A percentile compares a stretch with the other conserved stretches of the same genome.
phyloP scores from a whole-genome alignment of 2,329 filamentous ascomycete genomes.

The Colletotrichum kahawae region DNA sequence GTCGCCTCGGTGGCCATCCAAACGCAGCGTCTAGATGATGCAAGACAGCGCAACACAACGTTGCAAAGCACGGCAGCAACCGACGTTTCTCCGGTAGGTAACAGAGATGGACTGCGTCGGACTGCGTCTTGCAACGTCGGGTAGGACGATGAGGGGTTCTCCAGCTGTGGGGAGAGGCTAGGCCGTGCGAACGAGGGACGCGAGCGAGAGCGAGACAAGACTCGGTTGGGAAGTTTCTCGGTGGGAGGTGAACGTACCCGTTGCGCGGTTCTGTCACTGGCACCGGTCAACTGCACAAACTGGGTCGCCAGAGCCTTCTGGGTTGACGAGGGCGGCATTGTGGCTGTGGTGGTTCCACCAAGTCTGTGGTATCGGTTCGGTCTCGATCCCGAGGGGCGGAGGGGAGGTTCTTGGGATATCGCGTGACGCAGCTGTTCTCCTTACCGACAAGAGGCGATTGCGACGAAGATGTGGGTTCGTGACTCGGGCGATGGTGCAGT shows the following conservation, averaged over 20 bases:
- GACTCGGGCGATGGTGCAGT: background rate
- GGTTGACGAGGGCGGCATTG: conserved; percentile 42
- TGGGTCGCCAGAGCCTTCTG: conserved; percentile 46
- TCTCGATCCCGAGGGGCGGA: background rate
- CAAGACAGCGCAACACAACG: background rate
- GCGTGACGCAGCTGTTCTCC: conserved; percentile 8
- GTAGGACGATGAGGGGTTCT: background rate
- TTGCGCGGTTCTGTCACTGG: conserved; percentile 46
- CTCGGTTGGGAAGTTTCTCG: background rate
- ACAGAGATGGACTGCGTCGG: background rate
- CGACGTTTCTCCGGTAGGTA: conserved; percentile 7
- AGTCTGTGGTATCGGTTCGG: background rate
- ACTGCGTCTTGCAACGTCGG: background rate
- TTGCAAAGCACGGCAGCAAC: background rate
- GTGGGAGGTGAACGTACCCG: conserved; percentile 42
- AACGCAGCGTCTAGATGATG: background rate
- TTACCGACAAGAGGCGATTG: background rate
- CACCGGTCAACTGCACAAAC: conserved; percentile 49
- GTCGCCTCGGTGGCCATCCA: background rate
- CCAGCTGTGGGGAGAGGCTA: background rate
- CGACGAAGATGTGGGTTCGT: background rate
- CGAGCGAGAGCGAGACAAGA: background rate
- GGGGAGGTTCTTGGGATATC: background rate
- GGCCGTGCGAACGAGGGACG: background rate
- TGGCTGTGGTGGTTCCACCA: background rate